These are phyloP conservation scores for Cytospora piceicola DNA, from an alignment of 2,329 filamentous ascomycete species.

Conservation along the genomic window DNA sequence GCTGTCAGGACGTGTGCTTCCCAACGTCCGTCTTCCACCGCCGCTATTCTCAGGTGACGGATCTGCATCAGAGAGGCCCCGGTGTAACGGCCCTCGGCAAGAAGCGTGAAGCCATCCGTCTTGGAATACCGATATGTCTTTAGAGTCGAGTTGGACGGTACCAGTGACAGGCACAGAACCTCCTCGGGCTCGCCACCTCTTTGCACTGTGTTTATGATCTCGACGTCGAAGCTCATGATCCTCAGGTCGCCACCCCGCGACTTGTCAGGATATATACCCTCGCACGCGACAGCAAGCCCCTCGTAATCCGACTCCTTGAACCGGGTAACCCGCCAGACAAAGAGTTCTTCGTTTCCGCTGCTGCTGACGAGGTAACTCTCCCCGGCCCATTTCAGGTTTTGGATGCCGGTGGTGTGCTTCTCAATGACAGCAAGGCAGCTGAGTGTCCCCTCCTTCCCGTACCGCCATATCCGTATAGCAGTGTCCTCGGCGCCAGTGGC, in stretches of 20 bases:
- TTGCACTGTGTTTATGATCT: conserved; percentile 33
- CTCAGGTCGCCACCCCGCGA: conserved; percentile 68
- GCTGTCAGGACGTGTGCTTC: conserved; percentile 62
- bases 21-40: conserved; percentile 30
- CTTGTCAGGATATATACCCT: conserved; percentile 57
- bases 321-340: conserved; percentile 71
- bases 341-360: conserved; percentile 87
- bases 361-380: conserved; percentile 80
- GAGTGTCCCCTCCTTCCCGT: conserved; percentile 36
- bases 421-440: conserved; percentile 68
- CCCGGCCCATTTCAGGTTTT: conserved; percentile 76
- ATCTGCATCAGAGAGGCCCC: conserved; percentile 76
- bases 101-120: conserved; percentile 48
- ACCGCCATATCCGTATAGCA: conserved; percentile 72
- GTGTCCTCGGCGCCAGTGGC: conserved; percentile 76
- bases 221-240: conserved; percentile 77
- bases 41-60: conserved; percentile 44
- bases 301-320: conserved; percentile 52
- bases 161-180: conserved; percentile 67
- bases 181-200: conserved; percentile 32
- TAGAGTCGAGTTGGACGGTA: conserved; percentile 82
- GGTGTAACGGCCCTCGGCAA: conserved; percentile 64
- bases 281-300: conserved; percentile 60
- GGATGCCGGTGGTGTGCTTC: conserved; percentile 81
- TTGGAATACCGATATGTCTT: conserved; percentile 60